Evolutionary conservation across 2,329 filamentous ascomycete species (phyloP).

Genomic region (Ophiostoma sp.): DNA sequence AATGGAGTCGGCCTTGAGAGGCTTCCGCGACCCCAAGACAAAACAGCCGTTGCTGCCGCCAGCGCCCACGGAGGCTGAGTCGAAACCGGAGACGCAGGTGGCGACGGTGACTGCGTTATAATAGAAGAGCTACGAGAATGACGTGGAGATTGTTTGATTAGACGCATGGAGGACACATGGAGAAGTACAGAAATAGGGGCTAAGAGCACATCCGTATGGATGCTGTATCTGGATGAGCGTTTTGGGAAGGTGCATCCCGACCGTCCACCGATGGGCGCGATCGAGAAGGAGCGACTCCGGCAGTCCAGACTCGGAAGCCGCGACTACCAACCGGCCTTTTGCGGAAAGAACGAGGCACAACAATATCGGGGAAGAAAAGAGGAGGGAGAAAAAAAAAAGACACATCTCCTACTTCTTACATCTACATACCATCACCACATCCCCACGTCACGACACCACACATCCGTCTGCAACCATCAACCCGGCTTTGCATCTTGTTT

Average conservation of each 20-base stretch:
- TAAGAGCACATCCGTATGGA: neutral
- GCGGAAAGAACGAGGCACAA: neutral
- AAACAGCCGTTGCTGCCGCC: slow-evolving; percentile 54
- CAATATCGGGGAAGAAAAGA: neutral
- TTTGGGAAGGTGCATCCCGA: neutral
- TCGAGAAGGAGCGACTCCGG: neutral
- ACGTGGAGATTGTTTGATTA: neutral
- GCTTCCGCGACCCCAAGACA: slow-evolving; percentile 57
- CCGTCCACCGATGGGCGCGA: neutral
- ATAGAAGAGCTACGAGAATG: neutral
- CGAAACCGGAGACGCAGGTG: slow-evolving; percentile 28
- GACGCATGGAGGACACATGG: neutral
- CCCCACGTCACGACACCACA: neutral
- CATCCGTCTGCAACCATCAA: neutral
- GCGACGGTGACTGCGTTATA: slow-evolving; percentile 11
- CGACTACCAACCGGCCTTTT: neutral
- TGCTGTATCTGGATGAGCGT: neutral
- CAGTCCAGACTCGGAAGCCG: neutral
- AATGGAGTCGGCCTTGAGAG: slow-evolving; percentile 55
- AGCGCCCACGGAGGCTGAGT: neutral
- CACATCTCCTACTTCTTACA: slow-evolving; percentile 1
- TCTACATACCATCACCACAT: neutral
- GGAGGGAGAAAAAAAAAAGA: neutral
- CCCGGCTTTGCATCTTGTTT: neutral
- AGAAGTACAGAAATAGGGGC: neutral